phyloP scores from a whole-genome alignment of 2,329 filamentous ascomycete species.

The Balansia obtecta region DNA sequence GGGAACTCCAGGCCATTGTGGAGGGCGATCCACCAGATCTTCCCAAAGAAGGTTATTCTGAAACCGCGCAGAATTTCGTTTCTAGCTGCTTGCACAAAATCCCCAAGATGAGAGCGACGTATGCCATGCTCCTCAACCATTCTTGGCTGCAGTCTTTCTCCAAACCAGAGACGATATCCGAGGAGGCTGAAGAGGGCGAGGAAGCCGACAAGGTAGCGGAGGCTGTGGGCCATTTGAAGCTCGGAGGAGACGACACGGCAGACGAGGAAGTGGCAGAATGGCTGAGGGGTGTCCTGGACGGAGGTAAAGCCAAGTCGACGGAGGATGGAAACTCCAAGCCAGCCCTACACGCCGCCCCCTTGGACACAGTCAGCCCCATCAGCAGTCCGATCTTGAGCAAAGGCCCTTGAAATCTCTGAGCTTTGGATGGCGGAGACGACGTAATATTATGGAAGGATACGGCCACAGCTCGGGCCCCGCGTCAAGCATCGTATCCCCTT shows the following conservation, averaged over 20 bases:
- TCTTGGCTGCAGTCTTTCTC: slow-evolving; percentile 71
- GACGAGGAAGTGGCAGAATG: slow-evolving; percentile 80
- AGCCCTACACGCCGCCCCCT: slow-evolving; percentile 74
- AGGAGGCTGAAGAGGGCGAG: slow-evolving; percentile 54
- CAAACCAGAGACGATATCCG: slow-evolving; percentile 62
- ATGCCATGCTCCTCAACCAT: slow-evolving; percentile 78
- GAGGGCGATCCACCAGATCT: slow-evolving; percentile 90
- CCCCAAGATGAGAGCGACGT: slow-evolving; percentile 84
- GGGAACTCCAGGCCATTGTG: slow-evolving; percentile 66
- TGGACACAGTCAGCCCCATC: slow-evolving; percentile 56
- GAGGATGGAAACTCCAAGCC: slow-evolving; percentile 49
- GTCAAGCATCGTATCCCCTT: not conserved
- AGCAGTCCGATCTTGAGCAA: slow-evolving; percentile 22
- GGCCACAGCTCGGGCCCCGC: too few relatives aligned
- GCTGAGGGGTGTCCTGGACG: slow-evolving; percentile 61
- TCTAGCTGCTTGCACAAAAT: slow-evolving; percentile 84
- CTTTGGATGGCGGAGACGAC: not conserved
- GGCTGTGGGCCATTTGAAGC: slow-evolving; percentile 30
- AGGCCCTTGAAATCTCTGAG: not conserved
- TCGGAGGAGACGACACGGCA: slow-evolving; percentile 29
- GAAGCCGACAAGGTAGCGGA: slow-evolving; percentile 30
- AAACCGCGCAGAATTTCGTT: slow-evolving; percentile 76
- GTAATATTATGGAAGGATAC: too few relatives aligned
- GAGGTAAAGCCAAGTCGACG: slow-evolving; percentile 36
- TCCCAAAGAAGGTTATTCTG: slow-evolving; percentile 65